A percentile compares a stretch with the other conserved stretches of the same genome.
These are phyloP conservation scores for Phlyctochytrium bullatum DNA, from an alignment of 192 early-diverging fungal species.

Conservation along the genomic window DNA sequence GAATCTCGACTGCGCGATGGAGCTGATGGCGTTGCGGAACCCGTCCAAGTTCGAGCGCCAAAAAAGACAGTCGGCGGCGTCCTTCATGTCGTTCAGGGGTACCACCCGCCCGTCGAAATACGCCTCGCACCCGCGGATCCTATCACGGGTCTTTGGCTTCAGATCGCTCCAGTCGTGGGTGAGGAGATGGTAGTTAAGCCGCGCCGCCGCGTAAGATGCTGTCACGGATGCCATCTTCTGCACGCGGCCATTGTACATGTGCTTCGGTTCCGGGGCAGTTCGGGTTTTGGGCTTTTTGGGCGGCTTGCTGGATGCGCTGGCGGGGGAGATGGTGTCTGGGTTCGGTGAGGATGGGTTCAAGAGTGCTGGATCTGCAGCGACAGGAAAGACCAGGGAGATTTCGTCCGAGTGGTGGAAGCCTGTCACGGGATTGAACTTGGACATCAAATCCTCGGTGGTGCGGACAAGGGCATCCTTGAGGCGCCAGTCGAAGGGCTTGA, in stretches of 20 bases:
- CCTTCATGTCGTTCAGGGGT: conserved; percentile 19
- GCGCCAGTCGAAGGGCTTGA: conserved; percentile 48
- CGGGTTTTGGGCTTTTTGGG: background rate
- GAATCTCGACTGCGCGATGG: conserved; percentile 35
- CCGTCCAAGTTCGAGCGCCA: conserved; percentile 60
- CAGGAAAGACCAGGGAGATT: conserved; percentile 53
- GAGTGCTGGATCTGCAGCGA: conserved; percentile 14
- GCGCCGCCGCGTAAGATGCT: conserved; percentile 44
- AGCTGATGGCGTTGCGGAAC: conserved; percentile 44
- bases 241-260: conserved; percentile 47
- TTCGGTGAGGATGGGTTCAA: conserved; percentile 4
- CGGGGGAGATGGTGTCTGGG: background rate
- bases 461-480: conserved; percentile 47
- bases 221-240: conserved; percentile 51
- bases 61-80: conserved; percentile 45
- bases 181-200: conserved; percentile 48
- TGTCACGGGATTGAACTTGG: conserved; percentile 36
- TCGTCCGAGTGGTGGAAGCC: conserved; percentile 53
- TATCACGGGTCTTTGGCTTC: conserved; percentile 3
- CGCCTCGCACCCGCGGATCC: conserved; percentile 34
- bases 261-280: conserved; percentile 7
- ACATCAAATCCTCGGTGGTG: conserved; percentile 44
- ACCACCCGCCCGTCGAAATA: conserved; percentile 53
- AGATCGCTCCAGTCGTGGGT: conserved; percentile 26
- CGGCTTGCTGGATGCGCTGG: conserved; percentile 5